Evolutionary conservation across 805 yeast species (phyloP).

Genomic region (Kuraishia molischiana): DNA sequence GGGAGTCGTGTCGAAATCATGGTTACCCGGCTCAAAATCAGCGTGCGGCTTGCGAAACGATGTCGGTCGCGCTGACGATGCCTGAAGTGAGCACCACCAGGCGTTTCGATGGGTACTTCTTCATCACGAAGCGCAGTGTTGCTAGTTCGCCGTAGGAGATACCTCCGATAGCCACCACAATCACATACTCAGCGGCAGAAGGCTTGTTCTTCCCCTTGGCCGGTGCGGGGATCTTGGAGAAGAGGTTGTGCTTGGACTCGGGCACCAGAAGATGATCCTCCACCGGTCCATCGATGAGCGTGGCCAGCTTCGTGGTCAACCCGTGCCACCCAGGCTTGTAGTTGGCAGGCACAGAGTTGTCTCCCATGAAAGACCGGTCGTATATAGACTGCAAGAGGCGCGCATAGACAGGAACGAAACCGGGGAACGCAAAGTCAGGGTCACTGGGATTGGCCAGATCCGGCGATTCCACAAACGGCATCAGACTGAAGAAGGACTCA

Average conservation of each 20-base stretch:
- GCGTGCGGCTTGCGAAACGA: conserved; percentile 13
- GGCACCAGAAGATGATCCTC: conserved; percentile 20
- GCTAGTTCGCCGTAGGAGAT: conserved; percentile 78
- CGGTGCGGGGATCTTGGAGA: conserved; percentile 18
- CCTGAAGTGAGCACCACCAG: conserved; percentile 34
- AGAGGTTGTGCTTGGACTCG: conserved; percentile 16
- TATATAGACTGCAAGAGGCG: conserved; percentile 65
- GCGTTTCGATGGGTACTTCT: conserved; percentile 25
- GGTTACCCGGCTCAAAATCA: conserved; percentile 5
- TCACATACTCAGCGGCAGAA: conserved; percentile 12
- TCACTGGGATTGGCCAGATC: conserved; percentile 21
- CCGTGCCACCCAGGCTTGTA: conserved; percentile 29
- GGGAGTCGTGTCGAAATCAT: background rate
- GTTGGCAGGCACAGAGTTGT: conserved; percentile 10
- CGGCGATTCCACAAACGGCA: conserved; percentile 24
- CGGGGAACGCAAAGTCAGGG: conserved; percentile 63
- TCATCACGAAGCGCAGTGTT: conserved; percentile 54
- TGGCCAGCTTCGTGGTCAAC: conserved; percentile 25
- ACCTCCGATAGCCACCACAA: conserved; percentile 72
- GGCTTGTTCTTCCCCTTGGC: conserved; percentile 12
- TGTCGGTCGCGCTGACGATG: conserved; percentile 25
- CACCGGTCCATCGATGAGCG: conserved; percentile 29
- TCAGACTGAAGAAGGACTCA: conserved; percentile 34
- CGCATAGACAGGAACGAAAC: conserved; percentile 67
- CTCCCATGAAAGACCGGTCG: conserved; percentile 40